Conservation (phyloP, 495 filamentous ascomycete genomes). For the Penicillium canariense region DNA sequence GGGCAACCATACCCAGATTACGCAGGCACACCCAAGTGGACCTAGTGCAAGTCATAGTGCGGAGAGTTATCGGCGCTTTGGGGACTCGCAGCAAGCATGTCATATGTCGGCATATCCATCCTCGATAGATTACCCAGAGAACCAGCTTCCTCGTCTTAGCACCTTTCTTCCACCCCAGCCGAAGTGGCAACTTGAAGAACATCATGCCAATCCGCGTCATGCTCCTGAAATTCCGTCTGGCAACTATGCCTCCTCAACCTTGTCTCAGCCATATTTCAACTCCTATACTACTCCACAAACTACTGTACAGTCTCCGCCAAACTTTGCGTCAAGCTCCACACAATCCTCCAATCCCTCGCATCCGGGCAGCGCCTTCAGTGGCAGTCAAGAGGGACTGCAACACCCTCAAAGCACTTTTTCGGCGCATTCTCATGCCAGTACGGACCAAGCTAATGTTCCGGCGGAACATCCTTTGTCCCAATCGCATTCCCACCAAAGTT, state of each 20-base stretch:
- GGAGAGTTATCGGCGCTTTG: not conserved
- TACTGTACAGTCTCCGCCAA: slow-evolving; percentile 3
- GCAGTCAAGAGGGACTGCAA: not conserved
- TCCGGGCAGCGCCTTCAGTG: not conserved
- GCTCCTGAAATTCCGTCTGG: not conserved
- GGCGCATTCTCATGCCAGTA: not conserved
- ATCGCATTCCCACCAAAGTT: slow-evolving; percentile 16
- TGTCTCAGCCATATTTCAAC: slow-evolving; percentile 5
- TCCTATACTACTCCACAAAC: slow-evolving; percentile 11
- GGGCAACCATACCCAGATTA: not conserved
- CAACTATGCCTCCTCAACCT: not conserved
- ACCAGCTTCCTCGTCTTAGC: slow-evolving; percentile 50
- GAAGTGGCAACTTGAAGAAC: slow-evolving; percentile 16
- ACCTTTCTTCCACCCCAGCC: slow-evolving; percentile 42
- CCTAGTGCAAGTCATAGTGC: no score
- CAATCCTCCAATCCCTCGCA: slow-evolving; percentile 6
- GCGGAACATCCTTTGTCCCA: slow-evolving; percentile 6
- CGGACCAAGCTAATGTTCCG: not conserved
- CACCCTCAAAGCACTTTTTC: not conserved
- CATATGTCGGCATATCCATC: not conserved
- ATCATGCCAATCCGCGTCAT: not conserved
- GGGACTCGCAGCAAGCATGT: not conserved
- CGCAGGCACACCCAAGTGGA: not conserved
- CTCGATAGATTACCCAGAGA: not conserved
- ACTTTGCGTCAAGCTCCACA: not conserved